phyloP scores from a whole-genome alignment of 202 grass and related monocot species.

The Musa balbisiana region DNA sequence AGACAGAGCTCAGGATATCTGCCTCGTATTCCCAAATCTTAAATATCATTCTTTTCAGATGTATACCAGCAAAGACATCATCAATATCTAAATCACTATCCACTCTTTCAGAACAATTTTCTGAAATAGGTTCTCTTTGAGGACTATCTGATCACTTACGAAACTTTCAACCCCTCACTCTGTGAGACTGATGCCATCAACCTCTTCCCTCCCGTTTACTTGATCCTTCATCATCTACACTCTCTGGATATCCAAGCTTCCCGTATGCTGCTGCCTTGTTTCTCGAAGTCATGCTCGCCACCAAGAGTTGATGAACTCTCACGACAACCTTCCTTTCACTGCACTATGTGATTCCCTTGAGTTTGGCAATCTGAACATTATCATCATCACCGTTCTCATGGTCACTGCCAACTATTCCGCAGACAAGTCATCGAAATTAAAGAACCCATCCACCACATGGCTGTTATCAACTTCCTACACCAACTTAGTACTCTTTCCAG shows the following conservation, averaged over 20 bases:
- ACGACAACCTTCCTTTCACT: conserved; percentile 14
- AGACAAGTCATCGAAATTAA: conserved; percentile 15
- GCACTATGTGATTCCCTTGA: neutral
- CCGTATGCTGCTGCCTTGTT: neutral
- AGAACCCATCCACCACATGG: neutral
- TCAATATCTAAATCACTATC: conserved; percentile 28
- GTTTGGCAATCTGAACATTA: conserved; percentile 23
- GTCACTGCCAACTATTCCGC: conserved; percentile 17
- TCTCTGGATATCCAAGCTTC: conserved; percentile 28
- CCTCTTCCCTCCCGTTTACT: conserved; percentile 6
- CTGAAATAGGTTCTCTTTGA: conserved; percentile 20
- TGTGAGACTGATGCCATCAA: conserved; percentile 13
- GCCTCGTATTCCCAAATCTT: conserved; percentile 54
- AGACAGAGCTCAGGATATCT: conserved; percentile 57
- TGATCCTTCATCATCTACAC: conserved; percentile 25
- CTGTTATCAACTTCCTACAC: neutral
- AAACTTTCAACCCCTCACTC: conserved; percentile 34
- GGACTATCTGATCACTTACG: conserved; percentile 33
- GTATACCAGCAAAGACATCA: conserved; percentile 36
- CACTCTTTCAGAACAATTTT: conserved; percentile 11
- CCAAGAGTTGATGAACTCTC: neutral
- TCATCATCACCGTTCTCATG: conserved; percentile 25
- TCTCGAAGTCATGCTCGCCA: conserved; percentile 6
- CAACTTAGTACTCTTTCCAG: neutral
- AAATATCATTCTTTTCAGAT: conserved; percentile 25